Evolutionary conservation across 2,329 filamentous ascomycete genomes (phyloP).

Genomic region (Piedraia hortae): DNA sequence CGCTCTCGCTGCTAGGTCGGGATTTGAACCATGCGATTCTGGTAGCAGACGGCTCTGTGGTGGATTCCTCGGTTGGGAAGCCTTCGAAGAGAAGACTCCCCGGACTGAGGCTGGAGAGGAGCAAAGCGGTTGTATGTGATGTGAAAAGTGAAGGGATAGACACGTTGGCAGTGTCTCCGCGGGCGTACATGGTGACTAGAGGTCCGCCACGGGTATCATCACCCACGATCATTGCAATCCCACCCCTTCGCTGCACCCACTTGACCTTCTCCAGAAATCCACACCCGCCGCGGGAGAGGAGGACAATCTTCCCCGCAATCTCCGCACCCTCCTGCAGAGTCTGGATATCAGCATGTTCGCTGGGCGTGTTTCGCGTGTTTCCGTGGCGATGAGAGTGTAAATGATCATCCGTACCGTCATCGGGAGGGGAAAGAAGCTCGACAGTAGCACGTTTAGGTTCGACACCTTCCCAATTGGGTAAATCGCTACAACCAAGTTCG

Average conservation of each 20-base stretch:
- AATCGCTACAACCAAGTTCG: constrained; percentile 83
- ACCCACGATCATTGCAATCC: constrained; percentile 71
- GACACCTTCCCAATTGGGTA: constrained; percentile 44
- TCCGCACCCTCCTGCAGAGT: constrained; percentile 76
- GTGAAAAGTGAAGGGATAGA: constrained; percentile 89
- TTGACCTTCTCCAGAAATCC: constrained; percentile 93
- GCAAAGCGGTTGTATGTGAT: constrained; percentile 74
- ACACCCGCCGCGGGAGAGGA: constrained; percentile 77
- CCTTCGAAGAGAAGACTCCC: constrained; percentile 35
- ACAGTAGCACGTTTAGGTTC: constrained; percentile 4
- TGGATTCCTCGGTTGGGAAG: constrained; percentile 31
- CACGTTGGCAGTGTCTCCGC: constrained; percentile 81
- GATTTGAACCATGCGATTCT: too few relatives aligned
- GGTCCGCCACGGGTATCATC: constrained; percentile 75
- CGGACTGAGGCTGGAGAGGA: constrained; percentile 67
- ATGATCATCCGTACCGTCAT: constrained; percentile 68
- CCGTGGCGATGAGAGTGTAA: constrained; percentile 41
- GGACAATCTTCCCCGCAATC: constrained; percentile 74
- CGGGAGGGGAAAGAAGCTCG: too few relatives aligned
- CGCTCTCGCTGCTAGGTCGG: too few relatives aligned
- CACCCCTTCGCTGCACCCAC: constrained; percentile 82
- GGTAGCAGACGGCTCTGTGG: too few relatives aligned
- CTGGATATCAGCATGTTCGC: constrained; percentile 83
- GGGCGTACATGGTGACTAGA: constrained; percentile 93
- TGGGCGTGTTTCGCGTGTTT: constrained; percentile 12